A percentile compares a stretch with the other conserved stretches of the same genome.
Evolutionary conservation across 2,329 filamentous ascomycete species (phyloP).

Genomic region (Microdochium bolleyi): DNA sequence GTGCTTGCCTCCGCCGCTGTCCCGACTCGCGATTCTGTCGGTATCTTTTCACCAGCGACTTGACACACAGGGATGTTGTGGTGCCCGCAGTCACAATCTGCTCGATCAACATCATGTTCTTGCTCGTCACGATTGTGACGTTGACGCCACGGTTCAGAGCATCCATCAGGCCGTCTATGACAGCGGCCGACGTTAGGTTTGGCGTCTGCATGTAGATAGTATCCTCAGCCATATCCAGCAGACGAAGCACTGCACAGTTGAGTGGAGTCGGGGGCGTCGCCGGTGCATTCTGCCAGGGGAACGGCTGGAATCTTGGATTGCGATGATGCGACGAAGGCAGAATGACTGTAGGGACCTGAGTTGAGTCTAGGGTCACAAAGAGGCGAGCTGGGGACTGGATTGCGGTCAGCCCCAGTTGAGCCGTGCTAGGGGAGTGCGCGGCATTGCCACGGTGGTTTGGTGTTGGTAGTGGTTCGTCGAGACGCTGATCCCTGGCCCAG

Average conservation of each 20-base stretch:
- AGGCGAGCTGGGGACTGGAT: slow-evolving; percentile 13
- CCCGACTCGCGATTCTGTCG: slow-evolving; percentile 8
- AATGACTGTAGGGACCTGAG: slow-evolving; percentile 46
- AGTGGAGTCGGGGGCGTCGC: slow-evolving; percentile 56
- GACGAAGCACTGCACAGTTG: slow-evolving; percentile 54
- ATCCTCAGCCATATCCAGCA: slow-evolving; percentile 48
- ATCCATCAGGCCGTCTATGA: slow-evolving; percentile 51
- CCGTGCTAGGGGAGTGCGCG: slow-evolving; percentile 1
- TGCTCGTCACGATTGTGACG: slow-evolving; percentile 60
- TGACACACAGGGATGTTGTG: slow-evolving; percentile 59
- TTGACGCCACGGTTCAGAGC: slow-evolving; percentile 60
- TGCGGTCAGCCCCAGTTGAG: slow-evolving; percentile 7
- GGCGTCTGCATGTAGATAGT: slow-evolving; percentile 68
- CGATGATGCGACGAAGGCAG: slow-evolving; percentile 68
- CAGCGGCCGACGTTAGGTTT: slow-evolving; percentile 63
- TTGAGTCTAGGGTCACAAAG: slow-evolving; percentile 6
- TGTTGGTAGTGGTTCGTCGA: background rate
- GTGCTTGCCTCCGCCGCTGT: slow-evolving; percentile 9
- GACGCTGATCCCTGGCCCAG: slow-evolving; percentile 46
- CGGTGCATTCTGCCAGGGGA: slow-evolving; percentile 44
- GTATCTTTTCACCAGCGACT: slow-evolving; percentile 49
- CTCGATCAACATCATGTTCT: slow-evolving; percentile 67
- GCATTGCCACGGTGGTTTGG: background rate
- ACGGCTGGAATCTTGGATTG: slow-evolving; percentile 54
- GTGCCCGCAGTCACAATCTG: slow-evolving; percentile 75